Conservation (phyloP, 164 flowering plant genomes). For the Euptelea pleiosperma region DNA sequence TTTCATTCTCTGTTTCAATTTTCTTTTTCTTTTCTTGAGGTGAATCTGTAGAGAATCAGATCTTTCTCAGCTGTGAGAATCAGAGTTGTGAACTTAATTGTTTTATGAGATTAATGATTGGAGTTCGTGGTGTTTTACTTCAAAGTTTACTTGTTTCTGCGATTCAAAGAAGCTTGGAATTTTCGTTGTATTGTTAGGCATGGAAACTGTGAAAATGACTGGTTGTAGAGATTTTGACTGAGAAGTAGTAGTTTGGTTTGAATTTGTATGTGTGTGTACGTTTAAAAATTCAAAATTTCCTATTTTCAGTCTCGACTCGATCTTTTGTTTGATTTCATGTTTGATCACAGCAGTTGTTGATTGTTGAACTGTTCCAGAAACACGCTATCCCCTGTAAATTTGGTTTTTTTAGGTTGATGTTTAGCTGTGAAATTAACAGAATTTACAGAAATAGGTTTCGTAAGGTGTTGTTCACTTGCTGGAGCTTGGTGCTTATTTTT, state of each 20-base stretch:
- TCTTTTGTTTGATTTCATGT: neutral
- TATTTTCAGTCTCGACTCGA: neutral
- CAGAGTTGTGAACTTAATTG: too few relatives aligned
- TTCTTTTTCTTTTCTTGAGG: too few relatives aligned
- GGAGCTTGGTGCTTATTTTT: neutral
- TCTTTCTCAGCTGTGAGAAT: too few relatives aligned
- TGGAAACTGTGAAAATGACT: neutral
- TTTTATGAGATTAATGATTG: too few relatives aligned
- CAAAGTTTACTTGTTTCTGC: neutral
- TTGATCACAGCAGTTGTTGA: neutral
- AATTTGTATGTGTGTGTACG: neutral
- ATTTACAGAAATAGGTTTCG: too few relatives aligned
- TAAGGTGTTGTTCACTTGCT: neutral
- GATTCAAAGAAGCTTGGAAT: neutral
- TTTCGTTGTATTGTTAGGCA: too few relatives aligned
- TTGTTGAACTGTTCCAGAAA: neutral
- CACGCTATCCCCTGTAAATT: too few relatives aligned
- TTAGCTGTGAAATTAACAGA: neutral
- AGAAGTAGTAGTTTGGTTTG: too few relatives aligned
- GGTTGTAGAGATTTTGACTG: too few relatives aligned
- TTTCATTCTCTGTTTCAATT: too few relatives aligned
- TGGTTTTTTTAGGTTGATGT: neutral
- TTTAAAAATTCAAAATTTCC: neutral
- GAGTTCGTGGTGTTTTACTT: too few relatives aligned
- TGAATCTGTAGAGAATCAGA: too few relatives aligned